These are phyloP conservation scores for Cubamyces lactineus DNA, from an alignment of 768 basidiomycete genomes.

Conservation along the genomic window DNA sequence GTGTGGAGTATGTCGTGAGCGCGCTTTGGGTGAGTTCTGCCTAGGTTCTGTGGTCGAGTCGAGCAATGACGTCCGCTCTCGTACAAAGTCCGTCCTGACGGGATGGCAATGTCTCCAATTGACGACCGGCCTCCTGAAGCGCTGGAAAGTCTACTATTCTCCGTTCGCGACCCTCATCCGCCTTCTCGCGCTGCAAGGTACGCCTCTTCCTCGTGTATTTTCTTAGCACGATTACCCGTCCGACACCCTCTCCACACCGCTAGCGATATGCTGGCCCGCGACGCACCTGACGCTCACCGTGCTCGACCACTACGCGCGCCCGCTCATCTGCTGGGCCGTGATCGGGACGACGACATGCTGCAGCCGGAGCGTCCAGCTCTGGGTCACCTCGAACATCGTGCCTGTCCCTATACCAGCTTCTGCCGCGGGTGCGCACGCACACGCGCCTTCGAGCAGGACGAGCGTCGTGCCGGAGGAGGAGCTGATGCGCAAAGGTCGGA, in stretches of 20 bases:
- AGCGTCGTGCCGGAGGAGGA: constrained; percentile 22
- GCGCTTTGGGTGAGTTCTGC: constrained; percentile 65
- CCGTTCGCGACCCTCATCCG: constrained; percentile 88
- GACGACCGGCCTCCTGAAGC: constrained; percentile 84
- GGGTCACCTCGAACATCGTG: constrained; percentile 91
- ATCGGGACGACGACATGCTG: constrained; percentile 89
- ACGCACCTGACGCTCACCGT: constrained; percentile 83
- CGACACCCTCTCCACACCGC: not conserved
- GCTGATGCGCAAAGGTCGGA: constrained; percentile 35
- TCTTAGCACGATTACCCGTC: too few species aligned
- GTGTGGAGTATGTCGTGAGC: constrained; percentile 68
- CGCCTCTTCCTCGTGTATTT: not conserved
- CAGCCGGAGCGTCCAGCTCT: constrained; percentile 85
- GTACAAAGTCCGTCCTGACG: constrained; percentile 75
- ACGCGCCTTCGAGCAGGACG: not conserved
- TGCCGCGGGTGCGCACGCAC: not conserved
- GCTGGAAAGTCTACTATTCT: constrained; percentile 92
- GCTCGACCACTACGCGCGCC: constrained; percentile 68
- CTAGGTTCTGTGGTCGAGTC: not conserved
- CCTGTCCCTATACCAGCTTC: constrained; percentile 17
- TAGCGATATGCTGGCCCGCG: constrained; percentile 93
- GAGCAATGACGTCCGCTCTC: not conserved
- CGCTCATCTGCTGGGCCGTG: constrained; percentile 87
- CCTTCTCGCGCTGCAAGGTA: constrained; percentile 82
- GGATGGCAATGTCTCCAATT: constrained; percentile 88